A percentile compares a stretch with the other conserved stretches of the same genome.
These are phyloP conservation scores for Trypanosoma conorhini DNA, from an alignment of 208 protist species.

Conservation along the genomic window DNA sequence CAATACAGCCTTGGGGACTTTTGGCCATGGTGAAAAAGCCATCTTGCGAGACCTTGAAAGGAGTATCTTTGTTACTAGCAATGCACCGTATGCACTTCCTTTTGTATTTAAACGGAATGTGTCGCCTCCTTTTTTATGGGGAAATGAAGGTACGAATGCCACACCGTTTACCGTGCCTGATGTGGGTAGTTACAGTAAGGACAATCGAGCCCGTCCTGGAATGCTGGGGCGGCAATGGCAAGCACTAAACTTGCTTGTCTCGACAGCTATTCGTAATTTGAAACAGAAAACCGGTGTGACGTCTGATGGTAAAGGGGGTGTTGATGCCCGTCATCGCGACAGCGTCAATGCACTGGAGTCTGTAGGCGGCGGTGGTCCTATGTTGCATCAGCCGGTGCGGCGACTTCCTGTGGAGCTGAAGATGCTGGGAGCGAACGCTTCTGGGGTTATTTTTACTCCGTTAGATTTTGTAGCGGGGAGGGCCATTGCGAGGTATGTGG, in stretches of 20 bases:
- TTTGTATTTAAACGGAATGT: slow-evolving; percentile 67
- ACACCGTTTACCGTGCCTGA: slow-evolving; percentile 3
- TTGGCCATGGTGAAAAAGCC: background rate
- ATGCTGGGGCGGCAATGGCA: slow-evolving; percentile 26
- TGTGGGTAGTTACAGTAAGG: slow-evolving; percentile 14
- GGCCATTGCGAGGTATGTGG: slow-evolving; percentile 83
- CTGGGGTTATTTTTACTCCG: slow-evolving; percentile 67
- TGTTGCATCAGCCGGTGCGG: slow-evolving; percentile 32
- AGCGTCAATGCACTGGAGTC: slow-evolving; percentile 1
- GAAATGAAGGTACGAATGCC: slow-evolving; percentile 5
- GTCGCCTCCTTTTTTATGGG: slow-evolving; percentile 11
- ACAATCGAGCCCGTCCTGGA: slow-evolving; percentile 17
- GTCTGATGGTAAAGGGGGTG: slow-evolving; percentile 20
- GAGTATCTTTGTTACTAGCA: slow-evolving; percentile 59
- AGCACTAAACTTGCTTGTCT: slow-evolving; percentile 23
- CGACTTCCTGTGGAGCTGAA: slow-evolving; percentile 44
- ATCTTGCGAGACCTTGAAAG: slow-evolving; percentile 39
- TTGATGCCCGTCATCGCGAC: slow-evolving; percentile 11
- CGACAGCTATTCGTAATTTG: slow-evolving; percentile 26
- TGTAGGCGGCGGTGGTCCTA: slow-evolving; percentile 25
- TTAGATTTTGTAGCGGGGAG: slow-evolving; percentile 81
- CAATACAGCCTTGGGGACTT: slow-evolving; percentile 13
- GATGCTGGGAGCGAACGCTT: slow-evolving; percentile 34
- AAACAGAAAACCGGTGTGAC: slow-evolving; percentile 16
- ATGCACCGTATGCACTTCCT: slow-evolving; percentile 74